Evolutionary conservation across 108 stramenopile genomes (phyloP), one percentile per base, ranked within the genome.

Genomic region (Pseudonitzschia pungens): DNA sequence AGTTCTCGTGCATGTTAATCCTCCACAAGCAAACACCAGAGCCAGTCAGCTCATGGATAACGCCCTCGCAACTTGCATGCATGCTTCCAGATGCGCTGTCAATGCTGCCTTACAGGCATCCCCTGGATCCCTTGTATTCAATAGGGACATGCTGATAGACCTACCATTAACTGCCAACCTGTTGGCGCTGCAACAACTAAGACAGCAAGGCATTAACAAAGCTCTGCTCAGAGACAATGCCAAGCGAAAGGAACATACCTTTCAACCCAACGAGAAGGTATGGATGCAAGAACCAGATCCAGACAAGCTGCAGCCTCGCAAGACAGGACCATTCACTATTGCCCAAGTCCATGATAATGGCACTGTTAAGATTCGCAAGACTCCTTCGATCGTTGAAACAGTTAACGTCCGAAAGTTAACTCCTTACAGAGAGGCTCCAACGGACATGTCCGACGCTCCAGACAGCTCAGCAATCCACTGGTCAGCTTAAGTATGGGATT

Each of bases 121-220:
- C 41, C 82, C 85, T 31, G 82, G 79, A 20, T 71, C 77, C 11
- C 33, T 79, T 9, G 81, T 45, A 1, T 85, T 80, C 50, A 26
- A 56, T 16, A 68, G 77, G 15, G 76, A 84, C 57, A 81, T 84
- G 83, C 41, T 85, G 18, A 26, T 81, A 1, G 53, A 79, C 41
- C 41, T 79, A 31, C 84, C 84, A 1, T 43, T 80, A 21, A 58
- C 74, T 2, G 78, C 84, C 9, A 71, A 82, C 48, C 60, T 72
- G 69, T 12, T 58, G 32, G 20, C 53, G 68, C 31, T 53, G 36
- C 1, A 58, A 70, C 7, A 74, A 42, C 22, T 8, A 10, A 45
- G 68, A 68, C 48, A 51, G 48, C 28, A 48, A 2, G 10, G 7
- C 24, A 50, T 68, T 18, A 48, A 51, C 42, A 10, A 65, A 54